A percentile compares a stretch with the other conserved stretches of the same genome.
phyloP scores from a whole-genome alignment of 1,284 basidiomycete species.

The Cutaneotrichosporon daszewskae region DNA sequence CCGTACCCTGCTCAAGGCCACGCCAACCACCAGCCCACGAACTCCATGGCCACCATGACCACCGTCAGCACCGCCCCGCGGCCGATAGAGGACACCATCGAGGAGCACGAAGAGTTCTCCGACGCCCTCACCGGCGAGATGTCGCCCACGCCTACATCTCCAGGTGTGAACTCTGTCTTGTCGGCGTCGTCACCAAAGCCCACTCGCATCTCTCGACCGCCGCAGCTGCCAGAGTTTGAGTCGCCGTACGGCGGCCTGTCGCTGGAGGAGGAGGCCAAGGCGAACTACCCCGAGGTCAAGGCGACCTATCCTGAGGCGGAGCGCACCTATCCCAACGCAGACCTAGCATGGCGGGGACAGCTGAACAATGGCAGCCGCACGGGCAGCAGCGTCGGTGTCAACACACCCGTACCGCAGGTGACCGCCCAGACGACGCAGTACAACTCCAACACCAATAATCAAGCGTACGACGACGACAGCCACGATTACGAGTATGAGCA shows the following conservation, averaged over 20 bases:
- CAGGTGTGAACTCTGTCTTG: slow-evolving; percentile 1
- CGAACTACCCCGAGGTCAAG: too few relatives aligned
- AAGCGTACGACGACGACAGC: background rate
- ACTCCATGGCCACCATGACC: background rate
- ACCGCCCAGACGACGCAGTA: background rate
- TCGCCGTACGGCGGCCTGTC: slow-evolving; percentile 1
- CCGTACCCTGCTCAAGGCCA: slow-evolving; percentile 16
- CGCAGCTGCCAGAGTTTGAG: slow-evolving; percentile 4
- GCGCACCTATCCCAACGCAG: too few relatives aligned
- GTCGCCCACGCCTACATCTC: background rate
- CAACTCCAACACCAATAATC: background rate
- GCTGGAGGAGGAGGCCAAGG: too few relatives aligned
- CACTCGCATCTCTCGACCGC: background rate
- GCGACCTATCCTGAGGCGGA: too few relatives aligned
- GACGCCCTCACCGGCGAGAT: slow-evolving; percentile 26
- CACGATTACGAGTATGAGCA: slow-evolving; percentile 43
- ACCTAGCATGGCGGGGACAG: too few relatives aligned
- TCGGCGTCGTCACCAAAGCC: too few relatives aligned
- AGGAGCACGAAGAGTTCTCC: slow-evolving; percentile 35
- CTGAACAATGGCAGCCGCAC: slow-evolving; percentile 1
- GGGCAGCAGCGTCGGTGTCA: too few relatives aligned
- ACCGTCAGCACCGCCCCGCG: background rate
- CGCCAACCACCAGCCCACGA: background rate
- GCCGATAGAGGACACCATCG: slow-evolving; percentile 14
- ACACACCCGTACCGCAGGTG: too few relatives aligned